Percentiles rank a stretch among this genome's conserved stretches.
phyloP scores from a whole-genome alignment of 2,329 filamentous ascomycete genomes.

The Colletotrichum destructivum region DNA sequence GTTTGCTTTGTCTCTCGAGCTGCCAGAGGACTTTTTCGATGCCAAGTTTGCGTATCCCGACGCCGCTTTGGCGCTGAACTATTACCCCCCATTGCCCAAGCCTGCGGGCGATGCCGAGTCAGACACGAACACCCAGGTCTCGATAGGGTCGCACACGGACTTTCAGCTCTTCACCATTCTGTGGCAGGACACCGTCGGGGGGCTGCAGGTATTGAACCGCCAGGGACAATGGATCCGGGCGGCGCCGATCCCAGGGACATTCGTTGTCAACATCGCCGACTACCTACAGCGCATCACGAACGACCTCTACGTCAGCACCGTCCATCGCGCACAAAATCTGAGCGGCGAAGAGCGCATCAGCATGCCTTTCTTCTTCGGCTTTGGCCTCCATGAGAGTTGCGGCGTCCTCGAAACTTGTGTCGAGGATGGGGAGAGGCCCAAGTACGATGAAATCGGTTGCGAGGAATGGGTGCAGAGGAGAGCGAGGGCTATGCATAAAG shows the following conservation, averaged over 20 bases:
- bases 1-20: slow-evolving; percentile 69
- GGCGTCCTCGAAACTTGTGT: slow-evolving; percentile 57
- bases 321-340: slow-evolving; percentile 63
- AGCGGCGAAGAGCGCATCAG: slow-evolving; percentile 57
- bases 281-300: slow-evolving; percentile 67
- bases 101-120: not conserved
- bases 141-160: slow-evolving; percentile 68
- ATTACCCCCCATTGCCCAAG: slow-evolving; percentile 50
- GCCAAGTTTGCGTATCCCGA: slow-evolving; percentile 67
- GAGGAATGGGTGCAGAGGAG: slow-evolving; percentile 56
- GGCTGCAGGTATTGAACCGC: slow-evolving; percentile 60
- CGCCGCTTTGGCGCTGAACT: slow-evolving; percentile 58
- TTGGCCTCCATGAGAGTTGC: slow-evolving; percentile 58
- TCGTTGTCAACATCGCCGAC: slow-evolving; percentile 68
- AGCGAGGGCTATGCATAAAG: slow-evolving; percentile 52
- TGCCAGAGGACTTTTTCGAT: slow-evolving; percentile 71
- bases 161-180: slow-evolving; percentile 67
- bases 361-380: slow-evolving; percentile 64
- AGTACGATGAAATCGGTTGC: slow-evolving; percentile 58
- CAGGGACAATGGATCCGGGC: slow-evolving; percentile 60
- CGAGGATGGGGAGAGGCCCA: slow-evolving; percentile 50
- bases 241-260: slow-evolving; percentile 56
- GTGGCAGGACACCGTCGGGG: slow-evolving; percentile 59
- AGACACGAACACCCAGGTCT: slow-evolving; percentile 47
- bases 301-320: slow-evolving; percentile 62